phyloP scores from a whole-genome alignment of 2,329 filamentous ascomycete species.

The Amauroascus verrucosus region DNA sequence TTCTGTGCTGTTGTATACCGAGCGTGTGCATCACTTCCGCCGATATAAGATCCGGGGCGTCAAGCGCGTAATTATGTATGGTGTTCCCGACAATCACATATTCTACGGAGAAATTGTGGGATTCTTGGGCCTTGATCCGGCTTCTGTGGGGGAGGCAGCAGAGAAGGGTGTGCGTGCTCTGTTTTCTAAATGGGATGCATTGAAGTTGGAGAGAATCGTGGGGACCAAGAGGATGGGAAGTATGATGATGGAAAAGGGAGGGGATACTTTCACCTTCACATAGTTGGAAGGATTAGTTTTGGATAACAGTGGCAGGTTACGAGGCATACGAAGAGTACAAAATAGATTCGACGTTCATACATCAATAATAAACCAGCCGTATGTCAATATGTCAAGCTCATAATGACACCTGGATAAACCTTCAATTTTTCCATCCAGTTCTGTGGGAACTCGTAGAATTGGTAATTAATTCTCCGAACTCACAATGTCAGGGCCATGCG shows the following conservation, averaged over 20 bases:
- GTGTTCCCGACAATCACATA: slow-evolving; percentile 71
- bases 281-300: slow-evolving; percentile 33
- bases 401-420: no score
- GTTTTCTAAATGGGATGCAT: slow-evolving; percentile 80
- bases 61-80: slow-evolving; percentile 77
- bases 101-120: slow-evolving; percentile 38
- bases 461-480: no score
- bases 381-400: no score
- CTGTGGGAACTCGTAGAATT: no score
- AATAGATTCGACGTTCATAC: no score
- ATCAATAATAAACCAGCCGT: no score
- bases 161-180: slow-evolving; percentile 48
- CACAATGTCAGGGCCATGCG: no score
- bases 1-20: slow-evolving; percentile 77
- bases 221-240: slow-evolving; percentile 68
- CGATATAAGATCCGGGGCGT: slow-evolving; percentile 76
- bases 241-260: slow-evolving; percentile 70
- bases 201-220: slow-evolving; percentile 81
- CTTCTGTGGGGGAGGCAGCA: slow-evolving; percentile 47
- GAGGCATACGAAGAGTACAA: no score
- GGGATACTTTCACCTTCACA: slow-evolving; percentile 91
- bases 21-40: slow-evolving; percentile 92
- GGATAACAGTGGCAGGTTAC: no score
- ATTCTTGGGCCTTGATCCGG: slow-evolving; percentile 31
- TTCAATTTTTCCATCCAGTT: no score